Evolutionary conservation across 2,329 filamentous ascomycete genomes (phyloP).

Genomic region (Thielaviopsis punctulata): DNA sequence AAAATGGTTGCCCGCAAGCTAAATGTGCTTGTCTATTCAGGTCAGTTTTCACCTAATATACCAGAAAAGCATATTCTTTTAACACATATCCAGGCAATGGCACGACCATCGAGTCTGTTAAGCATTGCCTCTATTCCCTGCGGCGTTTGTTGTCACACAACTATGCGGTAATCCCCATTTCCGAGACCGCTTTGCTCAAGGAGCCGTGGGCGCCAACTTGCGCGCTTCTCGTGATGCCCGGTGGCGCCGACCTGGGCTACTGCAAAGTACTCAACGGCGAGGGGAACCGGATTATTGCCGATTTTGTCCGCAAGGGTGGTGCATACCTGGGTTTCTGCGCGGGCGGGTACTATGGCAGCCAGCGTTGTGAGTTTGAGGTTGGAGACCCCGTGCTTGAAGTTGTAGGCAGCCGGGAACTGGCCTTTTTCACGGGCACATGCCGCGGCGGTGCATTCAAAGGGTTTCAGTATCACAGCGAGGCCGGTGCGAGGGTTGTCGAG

Average conservation of each 20-base stretch:
- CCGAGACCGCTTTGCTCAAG: conserved; percentile 60
- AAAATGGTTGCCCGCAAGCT: conserved; percentile 52
- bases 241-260: conserved; percentile 86
- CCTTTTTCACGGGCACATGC: conserved; percentile 74
- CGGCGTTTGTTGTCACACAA: conserved; percentile 72
- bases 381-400: conserved; percentile 63
- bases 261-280: conserved; percentile 73
- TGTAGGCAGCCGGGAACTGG: conserved; percentile 66
- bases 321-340: conserved; percentile 84
- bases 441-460: conserved; percentile 75
- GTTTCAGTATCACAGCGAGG: conserved; percentile 81
- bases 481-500: conserved; percentile 56
- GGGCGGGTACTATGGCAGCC: conserved; percentile 77
- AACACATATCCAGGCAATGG: conserved; percentile 47
- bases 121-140: conserved; percentile 74
- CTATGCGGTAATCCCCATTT: conserved; percentile 82
- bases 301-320: conserved; percentile 75
- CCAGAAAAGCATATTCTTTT: conserved; percentile 15
- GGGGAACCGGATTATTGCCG: conserved; percentile 68
- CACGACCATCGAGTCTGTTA: conserved; percentile 72
- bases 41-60: conserved; percentile 27
- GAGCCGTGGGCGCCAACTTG: conserved; percentile 85
- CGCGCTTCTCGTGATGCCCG: conserved; percentile 78
- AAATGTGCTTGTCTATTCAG: conserved; percentile 88
- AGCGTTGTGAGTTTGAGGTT: conserved; percentile 79